phyloP scores from a whole-genome alignment of 257 asterid species.

The Nicotiana knightiana region DNA sequence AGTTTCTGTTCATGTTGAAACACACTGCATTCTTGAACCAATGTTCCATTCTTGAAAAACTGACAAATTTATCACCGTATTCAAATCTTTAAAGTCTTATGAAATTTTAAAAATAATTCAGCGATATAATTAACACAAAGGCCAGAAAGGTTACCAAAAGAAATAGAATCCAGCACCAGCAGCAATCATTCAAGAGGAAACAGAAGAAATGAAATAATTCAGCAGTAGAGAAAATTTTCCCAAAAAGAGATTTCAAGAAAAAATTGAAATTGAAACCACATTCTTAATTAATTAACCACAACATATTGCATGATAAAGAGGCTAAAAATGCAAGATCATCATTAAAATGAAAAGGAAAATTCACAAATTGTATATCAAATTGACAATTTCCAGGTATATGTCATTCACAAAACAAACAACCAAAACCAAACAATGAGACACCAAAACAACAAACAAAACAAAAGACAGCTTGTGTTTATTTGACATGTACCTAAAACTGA shows the following conservation, averaged over 20 bases:
- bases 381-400: neutral
- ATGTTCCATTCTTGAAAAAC: neutral
- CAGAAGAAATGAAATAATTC: neutral
- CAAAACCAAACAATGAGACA: neutral
- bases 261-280: neutral
- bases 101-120: neutral
- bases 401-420: neutral
- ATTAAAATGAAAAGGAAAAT: neutral
- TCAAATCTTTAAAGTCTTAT: neutral
- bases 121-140: neutral
- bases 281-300: neutral
- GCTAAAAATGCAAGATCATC: neutral
- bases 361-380: neutral
- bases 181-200: neutral
- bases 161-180: neutral
- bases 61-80: neutral
- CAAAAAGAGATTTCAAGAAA: neutral
- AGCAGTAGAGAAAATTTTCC: neutral
- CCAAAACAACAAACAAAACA: neutral
- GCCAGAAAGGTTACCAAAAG: neutral
- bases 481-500: constrained; percentile 4
- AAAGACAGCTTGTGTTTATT: neutral
- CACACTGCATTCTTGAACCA: neutral
- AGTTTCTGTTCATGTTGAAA: neutral
- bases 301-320: neutral